These are phyloP conservation scores for Eucalyptus tenuipes DNA, from an alignment of 345 rosid genomes.

Conservation along the genomic window DNA sequence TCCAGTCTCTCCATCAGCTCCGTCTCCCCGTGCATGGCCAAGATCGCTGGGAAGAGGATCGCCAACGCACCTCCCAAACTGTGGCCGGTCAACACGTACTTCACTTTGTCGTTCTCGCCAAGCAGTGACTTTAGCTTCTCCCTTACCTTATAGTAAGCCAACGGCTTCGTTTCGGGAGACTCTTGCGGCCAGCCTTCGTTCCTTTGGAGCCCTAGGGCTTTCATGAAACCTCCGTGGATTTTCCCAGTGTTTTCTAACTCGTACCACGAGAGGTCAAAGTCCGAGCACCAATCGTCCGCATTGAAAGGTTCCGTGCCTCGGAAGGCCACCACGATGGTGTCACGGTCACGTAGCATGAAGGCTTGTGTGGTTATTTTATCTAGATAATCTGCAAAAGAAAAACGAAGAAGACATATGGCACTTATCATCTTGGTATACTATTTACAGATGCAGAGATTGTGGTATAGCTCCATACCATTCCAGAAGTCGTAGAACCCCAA, in stretches of 20 bases:
- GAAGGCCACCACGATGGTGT: conserved; percentile 22
- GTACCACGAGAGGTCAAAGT: conserved; percentile 32
- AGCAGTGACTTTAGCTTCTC: conserved; percentile 15
- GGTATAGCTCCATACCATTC: conserved; percentile 35
- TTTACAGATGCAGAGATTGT: background rate
- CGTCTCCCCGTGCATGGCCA: conserved; percentile 37
- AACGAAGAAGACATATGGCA: background rate
- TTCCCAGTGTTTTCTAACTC: conserved; percentile 16
- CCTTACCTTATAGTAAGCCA: conserved; percentile 53
- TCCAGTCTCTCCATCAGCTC: conserved; percentile 33
- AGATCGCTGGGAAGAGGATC: conserved; percentile 29
- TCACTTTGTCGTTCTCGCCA: conserved; percentile 5
- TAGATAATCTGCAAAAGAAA: conserved; percentile 15
- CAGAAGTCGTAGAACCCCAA: conserved; percentile 48
- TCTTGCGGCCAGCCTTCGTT: background rate
- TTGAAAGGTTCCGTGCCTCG: conserved; percentile 35
- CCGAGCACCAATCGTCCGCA: conserved; percentile 33
- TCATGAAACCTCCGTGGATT: conserved; percentile 54
- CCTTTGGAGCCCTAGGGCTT: conserved; percentile 41
- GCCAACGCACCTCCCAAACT: conserved; percentile 67
- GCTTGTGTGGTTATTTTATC: conserved; percentile 9
- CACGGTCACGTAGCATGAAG: conserved; percentile 14
- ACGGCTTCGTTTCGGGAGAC: background rate
- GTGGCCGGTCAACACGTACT: conserved; percentile 55
- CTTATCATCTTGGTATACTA: background rate